Percentiles rank a stretch among this genome's conserved stretches.
These are phyloP conservation scores for Peziza echinospora DNA, from an alignment of 495 filamentous ascomycete species.

Conservation along the genomic window DNA sequence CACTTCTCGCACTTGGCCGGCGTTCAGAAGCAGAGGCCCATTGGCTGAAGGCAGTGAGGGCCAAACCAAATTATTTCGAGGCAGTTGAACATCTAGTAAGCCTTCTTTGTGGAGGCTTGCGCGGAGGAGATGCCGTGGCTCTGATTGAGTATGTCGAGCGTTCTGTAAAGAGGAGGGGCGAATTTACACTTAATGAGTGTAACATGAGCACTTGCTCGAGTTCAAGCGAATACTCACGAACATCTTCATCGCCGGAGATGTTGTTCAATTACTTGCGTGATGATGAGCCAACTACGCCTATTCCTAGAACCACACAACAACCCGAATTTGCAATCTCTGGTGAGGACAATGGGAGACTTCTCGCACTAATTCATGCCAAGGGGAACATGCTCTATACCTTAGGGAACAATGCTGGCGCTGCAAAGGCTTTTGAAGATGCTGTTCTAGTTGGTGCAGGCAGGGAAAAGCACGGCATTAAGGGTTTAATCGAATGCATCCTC, in stretches of 20 bases:
- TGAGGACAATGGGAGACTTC: slow-evolving; percentile 79
- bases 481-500: slow-evolving; percentile 64
- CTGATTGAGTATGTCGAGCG: slow-evolving; percentile 79
- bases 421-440: slow-evolving; percentile 83
- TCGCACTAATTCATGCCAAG: slow-evolving; percentile 84
- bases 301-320: slow-evolving; percentile 13
- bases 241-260: slow-evolving; percentile 7
- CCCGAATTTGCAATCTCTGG: slow-evolving; percentile 59
- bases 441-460: slow-evolving; percentile 71
- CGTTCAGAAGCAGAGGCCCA: slow-evolving; percentile 67
- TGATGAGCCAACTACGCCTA: slow-evolving; percentile 22
- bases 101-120: slow-evolving; percentile 58
- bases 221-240: slow-evolving; percentile 25
- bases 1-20: slow-evolving; percentile 60
- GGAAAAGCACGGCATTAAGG: slow-evolving; percentile 47
- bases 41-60: slow-evolving; percentile 65
- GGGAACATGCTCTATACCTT: slow-evolving; percentile 94
- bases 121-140: slow-evolving; percentile 66
- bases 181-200: background rate
- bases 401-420: slow-evolving; percentile 63
- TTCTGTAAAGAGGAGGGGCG: slow-evolving; percentile 32
- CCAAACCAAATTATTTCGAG: slow-evolving; percentile 80
- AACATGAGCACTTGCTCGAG: slow-evolving; percentile 29
- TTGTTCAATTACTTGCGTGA: slow-evolving; percentile 24
- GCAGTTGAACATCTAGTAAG: slow-evolving; percentile 91